Evolutionary conservation across 257 asterid genomes (phyloP).

Genomic region (Solanum ossicruentum): DNA sequence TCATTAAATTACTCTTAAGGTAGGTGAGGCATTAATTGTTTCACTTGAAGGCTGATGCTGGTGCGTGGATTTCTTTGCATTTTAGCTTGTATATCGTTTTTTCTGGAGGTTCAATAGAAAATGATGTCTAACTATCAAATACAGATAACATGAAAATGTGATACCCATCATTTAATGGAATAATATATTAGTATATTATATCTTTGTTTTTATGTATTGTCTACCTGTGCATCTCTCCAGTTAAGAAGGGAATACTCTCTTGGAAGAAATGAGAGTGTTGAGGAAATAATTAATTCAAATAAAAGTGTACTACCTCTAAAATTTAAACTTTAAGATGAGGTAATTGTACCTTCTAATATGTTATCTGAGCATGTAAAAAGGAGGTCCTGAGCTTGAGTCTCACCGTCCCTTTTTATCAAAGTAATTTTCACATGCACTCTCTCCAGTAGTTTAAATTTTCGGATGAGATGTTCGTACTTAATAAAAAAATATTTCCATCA

Average conservation of each 20-base stretch:
- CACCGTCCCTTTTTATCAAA: not conserved
- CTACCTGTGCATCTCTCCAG: not conserved
- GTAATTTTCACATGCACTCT: not conserved
- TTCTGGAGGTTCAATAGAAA: not conserved
- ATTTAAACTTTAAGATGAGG: not conserved
- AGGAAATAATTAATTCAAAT: not conserved
- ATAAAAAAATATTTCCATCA: not conserved
- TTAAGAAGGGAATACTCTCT: not conserved
- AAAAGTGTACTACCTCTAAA: not conserved
- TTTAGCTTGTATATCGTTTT: not conserved
- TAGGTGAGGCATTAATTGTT: not conserved
- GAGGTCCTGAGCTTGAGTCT: not conserved
- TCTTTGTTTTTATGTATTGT: not conserved
- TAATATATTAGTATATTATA: not conserved
- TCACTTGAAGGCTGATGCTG: not conserved
- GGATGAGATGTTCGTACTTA: not conserved
- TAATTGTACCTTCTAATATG: not conserved
- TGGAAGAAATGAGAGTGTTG: not conserved
- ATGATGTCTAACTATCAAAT: not conserved
- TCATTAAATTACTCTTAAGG: not conserved
- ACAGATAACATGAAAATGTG: not conserved
- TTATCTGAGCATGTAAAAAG: not conserved
- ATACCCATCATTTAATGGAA: not conserved
- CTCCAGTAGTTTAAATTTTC: not conserved
- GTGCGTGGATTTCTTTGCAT: not conserved